Evolutionary conservation across 352 stramenopile genomes (phyloP).

Genomic region (Globisporangium heterothallicum): DNA sequence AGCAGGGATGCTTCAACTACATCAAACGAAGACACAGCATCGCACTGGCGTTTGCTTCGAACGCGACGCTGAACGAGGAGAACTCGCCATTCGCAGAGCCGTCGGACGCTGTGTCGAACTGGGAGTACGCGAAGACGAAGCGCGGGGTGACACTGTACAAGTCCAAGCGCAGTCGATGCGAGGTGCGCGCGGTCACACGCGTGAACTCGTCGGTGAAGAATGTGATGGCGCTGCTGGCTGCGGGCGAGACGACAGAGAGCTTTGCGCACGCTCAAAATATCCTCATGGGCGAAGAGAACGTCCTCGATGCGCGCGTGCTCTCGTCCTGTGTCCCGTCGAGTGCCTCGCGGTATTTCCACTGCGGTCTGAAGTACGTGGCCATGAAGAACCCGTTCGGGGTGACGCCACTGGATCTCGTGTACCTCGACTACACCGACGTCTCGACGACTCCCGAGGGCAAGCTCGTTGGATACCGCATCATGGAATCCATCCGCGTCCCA

Average conservation of each 20-base stretch:
- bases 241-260: constrained; percentile 42
- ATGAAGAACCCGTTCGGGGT: constrained; percentile 78
- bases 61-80: constrained; percentile 7
- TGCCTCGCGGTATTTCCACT: constrained; percentile 68
- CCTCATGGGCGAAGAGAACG: constrained; percentile 51
- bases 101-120: constrained; percentile 28
- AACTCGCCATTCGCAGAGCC: background rate
- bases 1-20: constrained; percentile 78
- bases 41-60: constrained; percentile 63
- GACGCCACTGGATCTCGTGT: constrained; percentile 63
- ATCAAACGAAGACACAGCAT: constrained; percentile 73
- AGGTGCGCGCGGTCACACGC: constrained; percentile 63
- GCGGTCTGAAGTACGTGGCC: constrained; percentile 76
- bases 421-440: constrained; percentile 82
- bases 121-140: constrained; percentile 58
- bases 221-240: constrained; percentile 68
- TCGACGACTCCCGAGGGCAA: constrained; percentile 52
- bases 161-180: constrained; percentile 62
- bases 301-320: constrained; percentile 63
- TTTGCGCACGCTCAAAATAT: constrained; percentile 62
- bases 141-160: constrained; percentile 70
- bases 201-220: constrained; percentile 81
- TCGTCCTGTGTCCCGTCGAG: constrained; percentile 53
- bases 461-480: constrained; percentile 67
- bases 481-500: constrained; percentile 77